These are phyloP conservation scores for Neonectria faginata DNA, from an alignment of 2,329 filamentous ascomycete genomes.

Conservation along the genomic window DNA sequence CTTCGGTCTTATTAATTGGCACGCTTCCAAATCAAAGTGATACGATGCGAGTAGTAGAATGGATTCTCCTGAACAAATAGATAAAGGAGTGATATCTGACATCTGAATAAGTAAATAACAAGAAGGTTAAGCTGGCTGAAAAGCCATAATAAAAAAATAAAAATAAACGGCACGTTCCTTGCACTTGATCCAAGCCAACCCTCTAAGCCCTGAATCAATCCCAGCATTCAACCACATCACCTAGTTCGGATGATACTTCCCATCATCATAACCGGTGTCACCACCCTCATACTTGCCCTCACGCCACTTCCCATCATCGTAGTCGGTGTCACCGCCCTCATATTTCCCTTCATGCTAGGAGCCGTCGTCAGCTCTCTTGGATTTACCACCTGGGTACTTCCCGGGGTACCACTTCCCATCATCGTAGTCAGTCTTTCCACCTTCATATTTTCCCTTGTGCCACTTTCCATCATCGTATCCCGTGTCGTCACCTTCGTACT, in stretches of 20 bases:
- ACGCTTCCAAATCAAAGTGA: too few species aligned
- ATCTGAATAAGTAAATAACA: background rate
- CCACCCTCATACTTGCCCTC: constrained; percentile 10
- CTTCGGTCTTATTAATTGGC: background rate
- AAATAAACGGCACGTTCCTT: background rate
- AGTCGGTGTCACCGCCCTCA: constrained; percentile 15
- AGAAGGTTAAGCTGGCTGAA: background rate
- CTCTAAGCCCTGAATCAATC: background rate
- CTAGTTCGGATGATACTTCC: background rate
- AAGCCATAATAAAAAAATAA: background rate
- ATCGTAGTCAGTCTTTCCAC: too few species aligned
- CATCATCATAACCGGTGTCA: background rate
- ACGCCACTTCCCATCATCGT: constrained; percentile 23
- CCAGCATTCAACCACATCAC: background rate
- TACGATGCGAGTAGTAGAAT: background rate
- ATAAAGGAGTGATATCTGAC: background rate
- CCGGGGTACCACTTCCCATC: too few species aligned
- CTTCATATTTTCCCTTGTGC: too few species aligned
- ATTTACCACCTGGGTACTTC: constrained; percentile 7
- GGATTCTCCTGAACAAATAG: background rate
- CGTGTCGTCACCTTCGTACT: constrained; percentile 33
- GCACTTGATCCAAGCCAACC: too few species aligned
- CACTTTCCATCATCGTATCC: constrained; percentile 17
- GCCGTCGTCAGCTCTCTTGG: constrained; percentile 14
- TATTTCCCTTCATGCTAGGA: constrained; percentile 18